Conservation (phyloP, 2,329 filamentous ascomycete genomes). For the Talaromyces marneffei region DNA sequence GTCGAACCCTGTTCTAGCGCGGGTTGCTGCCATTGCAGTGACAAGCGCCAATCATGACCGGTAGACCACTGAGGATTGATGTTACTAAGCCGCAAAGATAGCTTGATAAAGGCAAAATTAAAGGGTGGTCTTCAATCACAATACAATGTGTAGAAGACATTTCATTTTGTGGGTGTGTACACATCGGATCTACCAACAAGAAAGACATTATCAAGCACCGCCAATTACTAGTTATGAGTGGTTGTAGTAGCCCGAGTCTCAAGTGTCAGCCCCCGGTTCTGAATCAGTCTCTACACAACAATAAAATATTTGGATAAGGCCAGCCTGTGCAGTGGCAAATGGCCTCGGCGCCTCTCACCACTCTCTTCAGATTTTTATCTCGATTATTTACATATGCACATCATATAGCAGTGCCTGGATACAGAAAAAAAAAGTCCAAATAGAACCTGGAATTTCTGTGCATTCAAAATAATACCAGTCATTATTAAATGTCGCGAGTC, state of each 20-base stretch:
- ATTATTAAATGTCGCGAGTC: too few species aligned
- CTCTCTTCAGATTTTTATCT: not conserved
- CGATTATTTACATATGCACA: not conserved
- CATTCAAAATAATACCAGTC: too few species aligned
- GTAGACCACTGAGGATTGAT: conserved; percentile 1
- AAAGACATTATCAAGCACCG: too few species aligned
- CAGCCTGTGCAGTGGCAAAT: not conserved
- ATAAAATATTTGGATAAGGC: not conserved
- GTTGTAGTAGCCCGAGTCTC: not conserved
- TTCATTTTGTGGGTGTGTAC: too few species aligned
- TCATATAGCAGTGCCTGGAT: not conserved
- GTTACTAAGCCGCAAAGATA: not conserved
- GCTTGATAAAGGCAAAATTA: not conserved
- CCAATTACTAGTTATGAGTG: too few species aligned
- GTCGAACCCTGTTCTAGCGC: not conserved
- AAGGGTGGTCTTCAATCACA: too few species aligned
- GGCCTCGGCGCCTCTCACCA: not conserved
- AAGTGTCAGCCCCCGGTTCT: not conserved
- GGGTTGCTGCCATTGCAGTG: not conserved
- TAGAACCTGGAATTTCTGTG: too few species aligned
- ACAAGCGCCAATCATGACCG: not conserved
- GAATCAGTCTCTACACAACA: not conserved
- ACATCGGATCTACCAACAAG: too few species aligned
- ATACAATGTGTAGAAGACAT: too few species aligned
- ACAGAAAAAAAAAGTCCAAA: too few species aligned